Evolutionary conservation across 495 filamentous ascomycete genomes (phyloP), one percentile per base, ranked within the genome.

Genomic region (Tuber aestivum): DNA sequence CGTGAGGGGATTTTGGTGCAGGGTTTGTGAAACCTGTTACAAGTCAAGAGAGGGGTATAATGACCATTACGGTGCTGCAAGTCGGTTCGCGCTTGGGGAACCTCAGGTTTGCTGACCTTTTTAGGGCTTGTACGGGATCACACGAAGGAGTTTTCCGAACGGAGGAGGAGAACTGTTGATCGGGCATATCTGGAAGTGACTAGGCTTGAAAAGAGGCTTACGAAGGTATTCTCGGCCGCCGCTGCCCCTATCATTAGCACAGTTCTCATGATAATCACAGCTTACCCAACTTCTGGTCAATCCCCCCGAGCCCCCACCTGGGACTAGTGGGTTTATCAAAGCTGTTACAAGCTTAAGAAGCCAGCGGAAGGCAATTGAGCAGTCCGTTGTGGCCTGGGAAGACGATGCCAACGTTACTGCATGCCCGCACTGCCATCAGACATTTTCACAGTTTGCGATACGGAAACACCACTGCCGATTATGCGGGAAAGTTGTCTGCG

Each of bases 1-100:
- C 0, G 91, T 97, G 0, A 85, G 96, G 77, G 95, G 95, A 2
- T 87, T 94, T 74, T 99, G 95, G 95, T 96, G 92, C 81, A 85
- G 95, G 44, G 94, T 97, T 7, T 99, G 95, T 83, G 96, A 98
- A 84, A 98, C 95, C 40, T 99, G 95, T 84, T 99, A 95, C 85
- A 98, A 97, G 85, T 95, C 93, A 32, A 87, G 96, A 77, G 93
- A 94, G 48, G 96, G 96, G 4, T 99, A 98, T 84, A 97, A 94
- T 82, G 95, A 98, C 81, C 92, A 94, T 78, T 88, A 88, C 73
- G 94, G 56, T 65, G 32, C 56, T 35, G 16, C 27, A 32, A 35
- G 56, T 65, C 27, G 27, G 3, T 91, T 87, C 73, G 45, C 12
- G 23, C 61, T 50, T 42, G 41, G 87, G 56, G 27, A 65, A 35